Conservation (phyloP, 345 rosid species). For the Bretschneidera sinensis region DNA sequence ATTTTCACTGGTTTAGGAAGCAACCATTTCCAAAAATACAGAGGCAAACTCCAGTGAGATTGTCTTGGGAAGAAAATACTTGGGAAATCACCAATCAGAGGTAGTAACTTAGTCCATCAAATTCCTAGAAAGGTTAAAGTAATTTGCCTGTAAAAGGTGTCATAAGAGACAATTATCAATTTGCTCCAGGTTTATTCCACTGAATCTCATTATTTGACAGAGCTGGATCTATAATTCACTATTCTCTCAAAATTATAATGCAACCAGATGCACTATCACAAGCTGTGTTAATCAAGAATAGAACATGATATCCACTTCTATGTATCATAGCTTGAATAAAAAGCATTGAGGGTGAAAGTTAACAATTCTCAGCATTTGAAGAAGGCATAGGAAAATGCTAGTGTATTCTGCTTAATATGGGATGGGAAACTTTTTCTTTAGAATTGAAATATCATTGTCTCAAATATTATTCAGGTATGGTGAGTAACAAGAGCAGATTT, state of each 20-base stretch:
- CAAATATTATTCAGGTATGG: no score
- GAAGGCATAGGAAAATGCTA: neutral
- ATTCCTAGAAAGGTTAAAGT: neutral
- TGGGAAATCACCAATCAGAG: neutral
- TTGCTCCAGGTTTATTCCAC: no score
- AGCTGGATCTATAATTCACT: no score
- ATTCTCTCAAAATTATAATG: no score
- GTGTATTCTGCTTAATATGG: neutral
- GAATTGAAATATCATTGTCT: no score
- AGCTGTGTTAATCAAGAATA: neutral
- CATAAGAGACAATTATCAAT: no score
- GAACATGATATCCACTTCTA: neutral
- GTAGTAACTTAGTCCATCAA: neutral
- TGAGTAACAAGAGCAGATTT: no score
- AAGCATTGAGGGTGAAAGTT: neutral
- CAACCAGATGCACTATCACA: neutral
- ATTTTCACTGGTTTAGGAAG: no score
- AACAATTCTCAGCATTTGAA: neutral
- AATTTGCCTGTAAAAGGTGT: neutral
- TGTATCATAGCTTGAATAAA: neutral
- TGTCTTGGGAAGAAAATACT: neutral
- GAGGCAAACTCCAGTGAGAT: neutral
- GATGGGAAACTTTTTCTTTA: neutral
- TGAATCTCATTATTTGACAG: no score
- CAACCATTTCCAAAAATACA: no score